phyloP scores from a whole-genome alignment of 1,139 yeast species.

The Yamadazyma epiphylla region DNA sequence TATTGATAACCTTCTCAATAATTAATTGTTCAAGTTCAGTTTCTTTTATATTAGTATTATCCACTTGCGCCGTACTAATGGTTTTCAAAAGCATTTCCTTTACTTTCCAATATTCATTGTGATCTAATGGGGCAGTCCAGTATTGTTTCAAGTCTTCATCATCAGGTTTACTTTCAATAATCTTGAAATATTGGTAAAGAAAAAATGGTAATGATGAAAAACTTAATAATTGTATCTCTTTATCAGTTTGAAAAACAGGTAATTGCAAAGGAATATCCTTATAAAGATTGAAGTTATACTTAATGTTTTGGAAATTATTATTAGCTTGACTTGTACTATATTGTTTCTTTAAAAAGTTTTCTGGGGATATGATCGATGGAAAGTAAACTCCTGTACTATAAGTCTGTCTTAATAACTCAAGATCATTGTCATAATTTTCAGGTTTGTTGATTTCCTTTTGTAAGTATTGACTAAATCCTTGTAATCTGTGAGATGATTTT shows the following conservation, averaged over 20 bases:
- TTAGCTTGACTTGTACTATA: slow-evolving; percentile 26
- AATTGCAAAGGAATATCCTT: slow-evolving; percentile 42
- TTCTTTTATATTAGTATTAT: slow-evolving; percentile 15
- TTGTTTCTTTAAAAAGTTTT: slow-evolving; percentile 18
- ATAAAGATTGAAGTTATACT: slow-evolving; percentile 35
- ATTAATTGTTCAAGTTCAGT: slow-evolving; percentile 12
- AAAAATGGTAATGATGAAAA: slow-evolving; percentile 34
- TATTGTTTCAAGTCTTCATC: slow-evolving; percentile 7
- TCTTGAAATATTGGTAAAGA: slow-evolving; percentile 20
- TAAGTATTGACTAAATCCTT: slow-evolving; percentile 23
- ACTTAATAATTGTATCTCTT: slow-evolving; percentile 19
- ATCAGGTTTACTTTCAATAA: slow-evolving; percentile 17
- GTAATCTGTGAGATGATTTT: slow-evolving; percentile 24
- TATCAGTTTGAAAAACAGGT: slow-evolving; percentile 15
- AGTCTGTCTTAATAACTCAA: slow-evolving; percentile 18
- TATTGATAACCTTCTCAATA: slow-evolving; percentile 17
- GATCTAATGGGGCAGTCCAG: slow-evolving; percentile 34
- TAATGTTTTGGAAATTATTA: slow-evolving; percentile 37
- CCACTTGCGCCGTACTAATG: too few species aligned
- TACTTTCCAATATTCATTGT: slow-evolving; percentile 31
- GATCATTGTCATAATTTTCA: slow-evolving; percentile 26
- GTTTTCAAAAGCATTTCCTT: slow-evolving; percentile 28
- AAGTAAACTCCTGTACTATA: slow-evolving; percentile 41
- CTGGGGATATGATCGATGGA: slow-evolving; percentile 32
- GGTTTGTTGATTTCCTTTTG: slow-evolving; percentile 23